These are phyloP conservation scores for Stagonosporopsis chrysanthemi DNA, from an alignment of 2,329 filamentous ascomycete genomes.

Conservation along the genomic window DNA sequence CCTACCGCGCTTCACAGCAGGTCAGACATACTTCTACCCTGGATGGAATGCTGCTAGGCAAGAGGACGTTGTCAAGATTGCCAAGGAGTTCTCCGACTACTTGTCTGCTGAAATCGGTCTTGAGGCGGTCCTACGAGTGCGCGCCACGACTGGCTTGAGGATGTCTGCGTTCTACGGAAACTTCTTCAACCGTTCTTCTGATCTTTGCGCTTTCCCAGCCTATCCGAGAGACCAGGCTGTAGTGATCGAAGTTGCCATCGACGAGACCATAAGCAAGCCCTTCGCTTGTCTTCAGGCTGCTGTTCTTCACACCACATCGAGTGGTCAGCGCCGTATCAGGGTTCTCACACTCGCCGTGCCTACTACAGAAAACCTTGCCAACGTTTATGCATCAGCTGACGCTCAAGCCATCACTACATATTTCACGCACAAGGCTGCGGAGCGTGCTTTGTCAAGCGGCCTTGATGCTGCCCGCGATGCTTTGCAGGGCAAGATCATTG, in stretches of 20 bases:
- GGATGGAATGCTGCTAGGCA: constrained; percentile 94
- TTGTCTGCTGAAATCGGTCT: constrained; percentile 95
- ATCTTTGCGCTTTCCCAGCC: constrained; percentile 96
- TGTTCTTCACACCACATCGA: constrained; percentile 96
- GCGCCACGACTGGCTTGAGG: constrained; percentile 89
- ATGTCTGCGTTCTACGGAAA: constrained; percentile 99
- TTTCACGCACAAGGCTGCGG: constrained; percentile 97
- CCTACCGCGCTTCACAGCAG: constrained; percentile 92
- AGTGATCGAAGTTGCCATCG: constrained; percentile 97
- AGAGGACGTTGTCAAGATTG: constrained; percentile 98
- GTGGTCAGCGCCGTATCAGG: constrained; percentile 92
- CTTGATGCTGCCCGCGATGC: constrained; percentile 91
- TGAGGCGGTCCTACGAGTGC: constrained; percentile 93
- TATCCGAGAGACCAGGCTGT: constrained; percentile 98
- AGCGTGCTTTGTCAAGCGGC: constrained; percentile 83
- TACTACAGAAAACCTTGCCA: constrained; percentile 87
- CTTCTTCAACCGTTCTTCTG: constrained; percentile 98
- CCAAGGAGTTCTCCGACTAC: constrained; percentile 94
- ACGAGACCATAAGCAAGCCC: constrained; percentile 90
- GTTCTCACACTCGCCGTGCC: constrained; percentile 93
- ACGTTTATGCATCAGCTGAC: constrained; percentile 93
- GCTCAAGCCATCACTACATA: constrained; percentile 92
- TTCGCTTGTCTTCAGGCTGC: constrained; percentile 85
- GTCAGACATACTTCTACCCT: constrained; percentile 98
- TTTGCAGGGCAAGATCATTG: constrained; percentile 87